Evolutionary conservation across 176 grass and related monocot species (phyloP).

Genomic region (Carex parvula): DNA sequence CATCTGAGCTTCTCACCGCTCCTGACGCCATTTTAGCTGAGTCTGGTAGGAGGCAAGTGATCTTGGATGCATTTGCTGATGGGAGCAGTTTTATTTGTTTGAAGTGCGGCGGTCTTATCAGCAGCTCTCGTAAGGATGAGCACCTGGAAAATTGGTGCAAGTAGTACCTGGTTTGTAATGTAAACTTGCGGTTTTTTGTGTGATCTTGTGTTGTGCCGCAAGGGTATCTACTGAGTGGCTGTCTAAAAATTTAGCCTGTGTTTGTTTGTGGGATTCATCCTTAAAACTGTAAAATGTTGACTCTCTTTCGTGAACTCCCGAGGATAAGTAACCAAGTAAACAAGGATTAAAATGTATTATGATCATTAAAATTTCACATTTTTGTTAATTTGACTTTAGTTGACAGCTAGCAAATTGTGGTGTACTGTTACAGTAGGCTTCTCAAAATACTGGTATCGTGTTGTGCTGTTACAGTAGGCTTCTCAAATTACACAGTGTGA

Average conservation of each 20-base stretch:
- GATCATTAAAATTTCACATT: too few species aligned
- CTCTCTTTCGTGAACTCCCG: too few species aligned
- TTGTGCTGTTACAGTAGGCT: not conserved
- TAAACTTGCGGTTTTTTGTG: slow-evolving; percentile 10
- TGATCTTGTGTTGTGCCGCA: slow-evolving; percentile 10
- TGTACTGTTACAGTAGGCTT: not conserved
- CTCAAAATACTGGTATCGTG: not conserved
- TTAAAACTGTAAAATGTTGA: too few species aligned
- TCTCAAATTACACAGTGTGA: not conserved
- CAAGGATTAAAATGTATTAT: too few species aligned
- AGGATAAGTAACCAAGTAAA: too few species aligned
- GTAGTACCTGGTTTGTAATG: slow-evolving; percentile 13
- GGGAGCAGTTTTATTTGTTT: slow-evolving; percentile 96
- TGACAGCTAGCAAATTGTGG: not conserved
- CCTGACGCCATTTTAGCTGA: slow-evolving; percentile 61
- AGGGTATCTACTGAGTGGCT: not conserved
- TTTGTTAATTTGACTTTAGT: too few species aligned
- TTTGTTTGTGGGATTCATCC: slow-evolving; percentile 1
- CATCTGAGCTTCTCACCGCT: slow-evolving; percentile 40
- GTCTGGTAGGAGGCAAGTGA: slow-evolving; percentile 77
- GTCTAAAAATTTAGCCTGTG: not conserved
- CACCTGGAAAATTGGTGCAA: slow-evolving; percentile 84
- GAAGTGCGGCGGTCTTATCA: slow-evolving; percentile 75
- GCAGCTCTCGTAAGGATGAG: slow-evolving; percentile 70
- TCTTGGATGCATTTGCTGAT: slow-evolving; percentile 81